Conservation (phyloP, 331 rosid genomes). For the Malus hybrid region DNA sequence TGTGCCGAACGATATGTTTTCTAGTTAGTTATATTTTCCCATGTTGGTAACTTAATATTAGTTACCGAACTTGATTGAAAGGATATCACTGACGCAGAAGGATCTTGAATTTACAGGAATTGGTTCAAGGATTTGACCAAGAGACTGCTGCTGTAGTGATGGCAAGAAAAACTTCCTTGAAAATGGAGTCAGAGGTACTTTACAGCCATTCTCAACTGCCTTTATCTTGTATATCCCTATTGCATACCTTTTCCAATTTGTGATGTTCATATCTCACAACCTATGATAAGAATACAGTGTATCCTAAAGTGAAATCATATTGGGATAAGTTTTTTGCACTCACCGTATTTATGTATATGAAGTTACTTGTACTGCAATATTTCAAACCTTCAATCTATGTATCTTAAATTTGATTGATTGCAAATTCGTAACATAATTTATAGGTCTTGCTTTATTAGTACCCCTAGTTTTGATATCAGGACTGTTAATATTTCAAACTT, state of each 20-base stretch:
- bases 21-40: neutral
- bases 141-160: slow-evolving; percentile 93
- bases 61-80: neutral
- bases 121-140: slow-evolving; percentile 92
- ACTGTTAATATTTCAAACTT: neutral
- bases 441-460: neutral
- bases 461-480: neutral
- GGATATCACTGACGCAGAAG: slow-evolving; percentile 1
- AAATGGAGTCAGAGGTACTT: slow-evolving; percentile 91
- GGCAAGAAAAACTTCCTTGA: slow-evolving; percentile 81
- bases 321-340: too few relatives aligned
- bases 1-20: neutral
- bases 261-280: neutral
- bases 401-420: neutral
- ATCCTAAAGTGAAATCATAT: neutral
- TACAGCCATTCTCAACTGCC: slow-evolving; percentile 3
- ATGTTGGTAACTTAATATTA: neutral
- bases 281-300: neutral
- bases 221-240: neutral
- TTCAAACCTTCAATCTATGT: too few relatives aligned
- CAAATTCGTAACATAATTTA: neutral
- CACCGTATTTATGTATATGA: too few relatives aligned
- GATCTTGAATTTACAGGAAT: slow-evolving; percentile 42
- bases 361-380: too few relatives aligned
- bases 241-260: neutral